Evolutionary conservation across 805 yeast species (phyloP), one percentile per base, ranked within the genome.

Genomic region (Suhomyces xylopsoci): DNA sequence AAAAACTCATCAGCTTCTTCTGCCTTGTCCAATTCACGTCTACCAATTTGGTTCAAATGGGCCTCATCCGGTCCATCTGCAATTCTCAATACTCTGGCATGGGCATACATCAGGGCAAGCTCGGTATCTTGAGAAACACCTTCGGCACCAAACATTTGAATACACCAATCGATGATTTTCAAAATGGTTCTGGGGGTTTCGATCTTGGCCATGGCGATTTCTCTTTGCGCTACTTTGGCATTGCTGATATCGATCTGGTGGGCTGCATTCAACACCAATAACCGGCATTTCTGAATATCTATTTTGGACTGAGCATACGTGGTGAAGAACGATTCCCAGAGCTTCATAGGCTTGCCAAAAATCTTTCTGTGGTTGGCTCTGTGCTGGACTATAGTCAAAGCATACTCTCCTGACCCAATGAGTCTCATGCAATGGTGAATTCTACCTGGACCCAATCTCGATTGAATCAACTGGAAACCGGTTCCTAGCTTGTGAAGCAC

Each of bases 21-120:
- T 48, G 73, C 74, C 41, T 62, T 62, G 59, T 77, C 78, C 10
- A 73, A 66, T 52, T 78, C 80, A 44, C 70, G 64, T 53, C 81
- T 74, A 6, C 82, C 87, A 56, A 84, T 69, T 66, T 83, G 87
- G 54, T 69, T 68, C 62, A 81, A 67, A 62, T 84, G 87, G 3
- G 84, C 85, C 64, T 83, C 88, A 69, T 83, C 88, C 2, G 88
- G 88, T 10, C 88, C 88, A 63, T 84, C 88, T 14, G 88, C 87
- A 51, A 83, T 80, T 56, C 88, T 69, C 51, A 83, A 73, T 44
- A 84, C 81, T 63, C 88, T 73, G 46, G 78, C 70, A 51, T 66
- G 65, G 22, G 81, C 80, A 67, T 78, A 84, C 65, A 77, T 65
- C 53, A 77, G 65, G 1, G 87, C 82, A 62, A 84, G 69, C 49